phyloP scores from a whole-genome alignment of 2,329 filamentous ascomycete species.

The Diplodia sapinea region DNA sequence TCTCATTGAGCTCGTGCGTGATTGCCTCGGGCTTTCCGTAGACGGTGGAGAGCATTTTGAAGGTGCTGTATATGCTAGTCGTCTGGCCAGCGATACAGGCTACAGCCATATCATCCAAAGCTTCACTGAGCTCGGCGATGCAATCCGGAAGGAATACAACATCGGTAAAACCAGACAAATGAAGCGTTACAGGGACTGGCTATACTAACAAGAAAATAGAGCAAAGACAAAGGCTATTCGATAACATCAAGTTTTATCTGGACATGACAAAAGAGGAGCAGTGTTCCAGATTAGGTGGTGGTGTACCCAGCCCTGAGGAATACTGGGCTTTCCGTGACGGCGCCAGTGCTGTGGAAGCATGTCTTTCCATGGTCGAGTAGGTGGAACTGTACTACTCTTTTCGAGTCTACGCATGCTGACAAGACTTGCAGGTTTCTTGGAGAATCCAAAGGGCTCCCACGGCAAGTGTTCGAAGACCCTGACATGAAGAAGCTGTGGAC shows the following conservation, averaged over 20 bases:
- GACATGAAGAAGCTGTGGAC: constrained; percentile 10
- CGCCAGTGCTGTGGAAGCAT: not conserved
- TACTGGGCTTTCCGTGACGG: constrained; percentile 8
- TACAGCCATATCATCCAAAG: constrained; percentile 4
- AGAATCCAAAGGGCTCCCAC: not conserved
- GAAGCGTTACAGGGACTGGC: not conserved
- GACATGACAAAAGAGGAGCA: constrained; percentile 8
- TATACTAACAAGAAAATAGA: not conserved
- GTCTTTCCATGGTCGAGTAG: not conserved
- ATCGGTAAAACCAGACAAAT: not conserved
- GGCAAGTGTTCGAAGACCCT: constrained; percentile 2
- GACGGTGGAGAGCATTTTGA: not conserved
- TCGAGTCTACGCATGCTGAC: not conserved
- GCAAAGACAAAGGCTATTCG: not conserved
- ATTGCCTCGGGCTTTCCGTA: not conserved
- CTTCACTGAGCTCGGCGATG: not conserved
- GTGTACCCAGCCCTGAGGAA: not conserved
- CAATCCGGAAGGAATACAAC: constrained; percentile 1
- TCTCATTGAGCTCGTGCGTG: not conserved
- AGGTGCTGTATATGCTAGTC: not conserved
- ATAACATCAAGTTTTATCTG: not conserved
- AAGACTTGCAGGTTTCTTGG: not conserved
- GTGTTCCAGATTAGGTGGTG: not conserved
- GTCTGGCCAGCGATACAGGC: not conserved
- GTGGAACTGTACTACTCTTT: not conserved